phyloP scores from a whole-genome alignment of 202 grass and related monocot genomes.

The Alloteropsis angusta region DNA sequence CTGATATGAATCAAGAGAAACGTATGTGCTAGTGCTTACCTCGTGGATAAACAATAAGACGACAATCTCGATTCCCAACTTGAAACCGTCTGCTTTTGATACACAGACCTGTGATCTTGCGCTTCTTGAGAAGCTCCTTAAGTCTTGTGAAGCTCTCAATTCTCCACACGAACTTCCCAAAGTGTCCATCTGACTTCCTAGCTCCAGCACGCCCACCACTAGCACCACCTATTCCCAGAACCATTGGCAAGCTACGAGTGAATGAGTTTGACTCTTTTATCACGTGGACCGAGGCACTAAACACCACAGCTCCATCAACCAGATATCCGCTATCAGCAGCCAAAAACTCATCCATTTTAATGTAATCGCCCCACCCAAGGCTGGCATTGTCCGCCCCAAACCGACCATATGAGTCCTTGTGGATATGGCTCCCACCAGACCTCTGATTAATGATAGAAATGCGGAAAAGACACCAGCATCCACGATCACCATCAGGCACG shows the following conservation, averaged over 20 bases:
- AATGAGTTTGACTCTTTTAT: conserved; percentile 88
- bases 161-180: conserved; percentile 88
- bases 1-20: conserved; percentile 1
- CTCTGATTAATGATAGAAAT: conserved; percentile 76
- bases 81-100: conserved; percentile 94
- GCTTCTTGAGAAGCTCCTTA: conserved; percentile 93
- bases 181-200: conserved; percentile 81
- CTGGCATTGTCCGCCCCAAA: conserved; percentile 72
- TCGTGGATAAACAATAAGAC: conserved; percentile 98
- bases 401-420: conserved; percentile 75
- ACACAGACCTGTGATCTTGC: conserved; percentile 77
- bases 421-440: conserved; percentile 56
- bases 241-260: conserved; percentile 42
- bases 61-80: conserved; percentile 81
- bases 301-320: conserved; percentile 62
- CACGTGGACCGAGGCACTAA: conserved; percentile 74
- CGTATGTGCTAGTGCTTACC: conserved; percentile 41
- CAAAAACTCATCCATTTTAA: conserved; percentile 82
- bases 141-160: conserved; percentile 88
- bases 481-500: conserved; percentile 50
- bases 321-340: conserved; percentile 55
- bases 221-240: conserved; percentile 30
- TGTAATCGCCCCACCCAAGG: conserved; percentile 89
- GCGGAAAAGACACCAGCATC: conserved; percentile 92
- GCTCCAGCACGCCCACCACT: conserved; percentile 43